Evolutionary conservation across 768 basidiomycete genomes (phyloP), one percentile per base, ranked within the genome.

Genomic region (Lentinula detonsa): DNA sequence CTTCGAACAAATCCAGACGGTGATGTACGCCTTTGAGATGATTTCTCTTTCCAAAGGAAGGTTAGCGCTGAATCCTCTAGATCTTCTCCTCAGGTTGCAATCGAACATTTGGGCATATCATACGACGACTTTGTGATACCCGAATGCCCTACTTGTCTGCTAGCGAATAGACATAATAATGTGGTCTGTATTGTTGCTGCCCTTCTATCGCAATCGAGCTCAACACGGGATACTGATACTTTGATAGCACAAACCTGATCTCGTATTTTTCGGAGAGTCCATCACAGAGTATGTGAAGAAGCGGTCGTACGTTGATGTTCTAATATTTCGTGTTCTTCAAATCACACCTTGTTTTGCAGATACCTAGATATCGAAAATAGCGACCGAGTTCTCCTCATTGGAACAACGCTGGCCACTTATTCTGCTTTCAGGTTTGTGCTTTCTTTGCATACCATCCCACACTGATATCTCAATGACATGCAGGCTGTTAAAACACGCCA

Each of bases 381-480:
- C 21, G 87, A 91, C 57, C 78, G 85, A 49, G 72, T 98, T 0
- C 82, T 98, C 49, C 75, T 96, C 43, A 74, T 96, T 40, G 96
- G 95, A 37, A 95, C 94, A 0, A 94, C 93, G 1, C 82, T 97
- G 31, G 94, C 96, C 0, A 98, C 95, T 0, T 97, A 90, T 73
- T 95, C 92, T 5, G 93, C 94, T 2, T 97, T 88, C 73, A 81
- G 91, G 91, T 91, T 65, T 28, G 75, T 59, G 43, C 34, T 8
- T 6, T 3, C 33, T 53, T 28, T 21, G 57, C n/a, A 34, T 33
- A 10, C 18, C 31, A 11, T 57, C n/a, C 53, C 50, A 43, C 21
- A 28, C 8, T 53, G 3, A 35, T 33, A 34, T 57, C 60, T 37
- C 42, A 37, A 21, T 11, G 48, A 11, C 39, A 40, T 15, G 34